Base-by-base conservation (phyloP, 2,329 filamentous ascomycete species). In the Beauveria australis region DNA sequence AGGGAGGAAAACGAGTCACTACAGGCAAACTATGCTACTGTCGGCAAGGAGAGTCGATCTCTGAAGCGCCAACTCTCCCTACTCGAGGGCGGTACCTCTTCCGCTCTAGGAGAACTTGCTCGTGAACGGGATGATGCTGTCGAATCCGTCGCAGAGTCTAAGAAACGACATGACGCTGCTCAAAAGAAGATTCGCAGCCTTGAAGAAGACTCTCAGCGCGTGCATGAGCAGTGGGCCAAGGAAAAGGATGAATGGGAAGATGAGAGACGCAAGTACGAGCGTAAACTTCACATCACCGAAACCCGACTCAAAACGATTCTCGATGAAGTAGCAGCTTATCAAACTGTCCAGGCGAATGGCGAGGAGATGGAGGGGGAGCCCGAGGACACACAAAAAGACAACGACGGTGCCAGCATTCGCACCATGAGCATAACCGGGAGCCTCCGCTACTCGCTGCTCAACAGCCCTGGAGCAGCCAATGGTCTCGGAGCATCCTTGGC, bases 211-310 rank as follows among this genome's bases (percentile, higher is more conserved):
- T 87, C 87, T 0, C 84, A 89, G 66, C 84, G 88, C 37, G 85
- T 88, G 6, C 90, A 96, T 68, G 82, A 86, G 58, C 80, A 92
- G 62, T 97, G 91, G 89, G 86, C 88, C 12, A 86, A 84, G 57
- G 94, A 99, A 65, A 94, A 89, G 70, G 87, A 93, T 59, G 78
- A 79, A 2, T 97, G 92, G 92, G 88, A 92, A 14, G 86, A 88
- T 52, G 92, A 96, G 71, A 89, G 86, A 68, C 86, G 92, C 59
- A 89, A 84, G 60, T 81, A 91, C 63, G 93, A 99, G 73, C 86
- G 90, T 61, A 91, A 89, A 66, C 77, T 96, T 16, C 92, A 97
- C 71, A 82, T 97, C n/a, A 89, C 92, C 2, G 94, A 99, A 75
- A 89, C 83, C 33, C 87, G 93, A 43, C 74, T 99, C 59, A 94